A percentile compares a stretch with the other conserved stretches of the same genome.
Evolutionary conservation across 1,139 yeast genomes (phyloP).

Genomic region (Martiniozyma asiatica): DNA sequence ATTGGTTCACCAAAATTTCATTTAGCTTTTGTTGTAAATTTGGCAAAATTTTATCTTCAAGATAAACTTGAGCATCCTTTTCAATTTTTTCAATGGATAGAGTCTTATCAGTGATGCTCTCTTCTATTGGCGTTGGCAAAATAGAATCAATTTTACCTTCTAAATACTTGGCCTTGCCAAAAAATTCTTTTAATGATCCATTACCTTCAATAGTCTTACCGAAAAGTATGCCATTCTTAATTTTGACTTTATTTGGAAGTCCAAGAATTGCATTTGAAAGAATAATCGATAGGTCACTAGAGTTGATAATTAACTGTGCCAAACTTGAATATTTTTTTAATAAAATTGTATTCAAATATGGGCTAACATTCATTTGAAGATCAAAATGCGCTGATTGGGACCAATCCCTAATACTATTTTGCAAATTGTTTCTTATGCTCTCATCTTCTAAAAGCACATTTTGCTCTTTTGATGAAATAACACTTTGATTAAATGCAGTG

Average conservation of each 20-base stretch:
- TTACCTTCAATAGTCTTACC: constrained; percentile 16
- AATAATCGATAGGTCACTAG: constrained; percentile 21
- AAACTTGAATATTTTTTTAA: constrained; percentile 18
- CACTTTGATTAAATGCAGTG: constrained; percentile 5
- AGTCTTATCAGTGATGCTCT: neutral
- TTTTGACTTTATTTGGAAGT: constrained; percentile 11
- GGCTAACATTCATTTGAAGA: constrained; percentile 20
- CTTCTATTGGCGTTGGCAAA: constrained; percentile 12
- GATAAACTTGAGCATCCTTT: constrained; percentile 12
- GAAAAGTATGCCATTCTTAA: constrained; percentile 13
- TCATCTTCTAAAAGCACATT: constrained; percentile 3
- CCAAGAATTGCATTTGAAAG: constrained; percentile 19
- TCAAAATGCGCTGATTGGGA: constrained; percentile 23
- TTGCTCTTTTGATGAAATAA: neutral
- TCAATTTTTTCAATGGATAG: constrained; percentile 10
- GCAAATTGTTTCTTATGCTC: constrained; percentile 9
- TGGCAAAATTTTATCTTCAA: constrained; percentile 17
- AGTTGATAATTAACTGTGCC: constrained; percentile 18
- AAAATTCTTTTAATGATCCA: constrained; percentile 19
- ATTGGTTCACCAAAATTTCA: constrained; percentile 14
- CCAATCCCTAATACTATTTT: constrained; percentile 19
- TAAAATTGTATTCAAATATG: constrained; percentile 18
- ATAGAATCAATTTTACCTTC: constrained; percentile 21
- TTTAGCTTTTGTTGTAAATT: constrained; percentile 19
- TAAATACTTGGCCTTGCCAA: constrained; percentile 17